Percentiles rank a stretch among this genome's conserved stretches.
Conservation (phyloP, 768 basidiomycete species). For the Podaxis sp. region DNA sequence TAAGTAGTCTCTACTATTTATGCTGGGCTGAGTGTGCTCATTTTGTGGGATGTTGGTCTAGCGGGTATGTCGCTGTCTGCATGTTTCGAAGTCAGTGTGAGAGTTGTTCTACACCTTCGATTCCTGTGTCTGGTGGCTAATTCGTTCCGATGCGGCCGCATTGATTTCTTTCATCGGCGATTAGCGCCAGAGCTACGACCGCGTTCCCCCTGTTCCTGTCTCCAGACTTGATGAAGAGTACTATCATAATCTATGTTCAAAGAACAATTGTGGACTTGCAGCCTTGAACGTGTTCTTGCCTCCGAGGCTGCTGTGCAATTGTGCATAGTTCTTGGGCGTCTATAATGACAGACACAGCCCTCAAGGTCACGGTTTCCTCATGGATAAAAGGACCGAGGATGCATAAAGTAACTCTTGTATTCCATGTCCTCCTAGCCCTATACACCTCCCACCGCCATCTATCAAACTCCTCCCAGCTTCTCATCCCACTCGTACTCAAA, state of each 20-base stretch:
- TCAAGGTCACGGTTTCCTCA: background rate
- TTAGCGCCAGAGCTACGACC: no score
- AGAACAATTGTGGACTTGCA: background rate
- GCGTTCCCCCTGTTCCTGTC: background rate
- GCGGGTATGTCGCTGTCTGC: background rate
- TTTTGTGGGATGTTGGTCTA: no score
- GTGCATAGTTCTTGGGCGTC: background rate
- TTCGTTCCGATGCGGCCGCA: no score
- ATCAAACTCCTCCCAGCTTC: background rate
- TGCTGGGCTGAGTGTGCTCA: no score
- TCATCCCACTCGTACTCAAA: background rate
- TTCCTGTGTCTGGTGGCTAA: no score
- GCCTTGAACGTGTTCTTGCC: background rate
- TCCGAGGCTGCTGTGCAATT: background rate
- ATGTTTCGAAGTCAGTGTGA: no score
- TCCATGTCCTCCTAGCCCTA: background rate
- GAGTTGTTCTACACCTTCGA: no score
- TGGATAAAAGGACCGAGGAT: background rate
- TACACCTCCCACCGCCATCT: background rate
- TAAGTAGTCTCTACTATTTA: no score
- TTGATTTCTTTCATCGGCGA: no score
- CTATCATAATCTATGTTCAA: background rate
- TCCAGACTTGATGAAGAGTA: background rate
- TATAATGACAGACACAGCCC: slow-evolving; percentile 2
- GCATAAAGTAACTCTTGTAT: background rate